These are phyloP conservation scores for Nicotiana undulata DNA, from an alignment of 257 asterid species.

Conservation along the genomic window DNA sequence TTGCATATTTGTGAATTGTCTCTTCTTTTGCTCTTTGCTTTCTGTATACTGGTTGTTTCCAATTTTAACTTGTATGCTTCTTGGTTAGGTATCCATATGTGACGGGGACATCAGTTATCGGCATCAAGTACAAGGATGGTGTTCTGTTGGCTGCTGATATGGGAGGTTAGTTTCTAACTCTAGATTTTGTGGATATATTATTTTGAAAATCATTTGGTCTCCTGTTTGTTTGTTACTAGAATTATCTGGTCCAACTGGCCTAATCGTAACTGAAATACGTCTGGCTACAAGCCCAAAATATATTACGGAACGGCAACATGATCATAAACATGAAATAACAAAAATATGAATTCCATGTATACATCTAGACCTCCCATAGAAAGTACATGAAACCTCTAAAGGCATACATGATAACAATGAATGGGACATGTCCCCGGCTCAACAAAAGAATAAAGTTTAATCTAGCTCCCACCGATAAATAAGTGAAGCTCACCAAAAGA, in stretches of 20 bases:
- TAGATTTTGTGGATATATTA: not conserved
- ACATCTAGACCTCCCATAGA: not conserved
- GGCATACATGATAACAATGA: not conserved
- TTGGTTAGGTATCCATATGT: slow-evolving; percentile 63
- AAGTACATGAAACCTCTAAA: not conserved
- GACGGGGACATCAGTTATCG: slow-evolving; percentile 83
- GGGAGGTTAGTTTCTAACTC: slow-evolving; percentile 58
- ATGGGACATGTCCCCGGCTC: not conserved
- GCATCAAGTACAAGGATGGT: slow-evolving; percentile 89
- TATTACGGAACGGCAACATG: not conserved
- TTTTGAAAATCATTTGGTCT: not conserved
- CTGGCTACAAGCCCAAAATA: not conserved
- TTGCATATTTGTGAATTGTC: not conserved
- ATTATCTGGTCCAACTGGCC: too few species aligned
- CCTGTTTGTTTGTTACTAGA: not conserved
- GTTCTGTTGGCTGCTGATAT: slow-evolving; percentile 80
- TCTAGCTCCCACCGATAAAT: not conserved
- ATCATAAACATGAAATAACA: not conserved
- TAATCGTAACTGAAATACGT: not conserved
- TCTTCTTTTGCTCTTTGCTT: not conserved
- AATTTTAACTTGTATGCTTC: slow-evolving; percentile 6
- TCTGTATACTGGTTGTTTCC: not conserved
- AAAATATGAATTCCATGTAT: not conserved
- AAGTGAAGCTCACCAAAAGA: not conserved
- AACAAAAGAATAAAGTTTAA: not conserved